A percentile compares a stretch with the other conserved stretches of the same genome.
Evolutionary conservation across 2,329 filamentous ascomycete species (phyloP).

Genomic region (Leptosphaerulina australis): DNA sequence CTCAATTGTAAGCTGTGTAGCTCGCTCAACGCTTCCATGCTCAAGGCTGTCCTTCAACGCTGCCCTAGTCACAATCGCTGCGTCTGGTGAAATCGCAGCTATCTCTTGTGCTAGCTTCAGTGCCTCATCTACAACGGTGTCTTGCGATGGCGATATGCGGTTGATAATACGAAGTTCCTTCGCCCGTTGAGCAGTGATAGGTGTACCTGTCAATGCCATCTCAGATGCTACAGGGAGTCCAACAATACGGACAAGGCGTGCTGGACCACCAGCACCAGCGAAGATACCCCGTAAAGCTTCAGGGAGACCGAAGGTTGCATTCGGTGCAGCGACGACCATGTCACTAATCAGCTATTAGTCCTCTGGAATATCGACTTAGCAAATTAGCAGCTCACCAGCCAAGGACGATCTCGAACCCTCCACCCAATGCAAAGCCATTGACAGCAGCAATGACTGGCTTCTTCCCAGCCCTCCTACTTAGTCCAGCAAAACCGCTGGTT

Average conservation of each 20-base stretch:
- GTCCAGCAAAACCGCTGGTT: slow-evolving; percentile 59
- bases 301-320: slow-evolving; percentile 59
- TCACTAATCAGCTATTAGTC: slow-evolving; percentile 47
- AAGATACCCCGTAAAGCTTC: slow-evolving; percentile 62
- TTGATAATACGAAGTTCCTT: slow-evolving; percentile 52
- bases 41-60: slow-evolving; percentile 46
- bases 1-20: slow-evolving; percentile 52
- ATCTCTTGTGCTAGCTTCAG: slow-evolving; percentile 46
- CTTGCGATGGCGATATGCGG: slow-evolving; percentile 45
- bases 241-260: slow-evolving; percentile 57
- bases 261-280: slow-evolving; percentile 59
- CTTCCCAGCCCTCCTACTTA: slow-evolving; percentile 63
- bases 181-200: slow-evolving; percentile 54
- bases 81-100: slow-evolving; percentile 46
- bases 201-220: slow-evolving; percentile 57
- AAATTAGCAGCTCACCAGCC: slow-evolving; percentile 55
- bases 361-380: neutral
- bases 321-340: slow-evolving; percentile 60
- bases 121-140: slow-evolving; percentile 45
- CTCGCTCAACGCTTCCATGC: slow-evolving; percentile 44
- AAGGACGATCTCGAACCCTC: slow-evolving; percentile 63
- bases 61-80: slow-evolving; percentile 47
- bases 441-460: slow-evolving; percentile 67
- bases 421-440: slow-evolving; percentile 63
- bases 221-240: slow-evolving; percentile 58